phyloP scores from a whole-genome alignment of 2,329 filamentous ascomycete species.

The Berkeleyomyces basicola region DNA sequence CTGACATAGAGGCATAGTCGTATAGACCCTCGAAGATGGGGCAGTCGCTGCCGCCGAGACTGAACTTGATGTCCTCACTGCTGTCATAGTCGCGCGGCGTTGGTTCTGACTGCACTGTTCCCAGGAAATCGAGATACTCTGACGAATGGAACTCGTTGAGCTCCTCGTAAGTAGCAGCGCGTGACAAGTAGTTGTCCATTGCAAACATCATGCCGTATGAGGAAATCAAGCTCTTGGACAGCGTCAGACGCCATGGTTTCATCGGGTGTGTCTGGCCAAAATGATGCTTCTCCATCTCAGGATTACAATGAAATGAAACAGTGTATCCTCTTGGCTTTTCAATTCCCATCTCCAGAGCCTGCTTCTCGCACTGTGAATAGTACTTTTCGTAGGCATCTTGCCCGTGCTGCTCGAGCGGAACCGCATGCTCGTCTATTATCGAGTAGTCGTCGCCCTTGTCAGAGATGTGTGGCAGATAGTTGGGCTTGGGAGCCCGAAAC shows the following conservation, averaged over 20 bases:
- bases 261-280: slow-evolving; percentile 95
- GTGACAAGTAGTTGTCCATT: slow-evolving; percentile 85
- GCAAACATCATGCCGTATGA: slow-evolving; percentile 91
- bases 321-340: slow-evolving; percentile 68
- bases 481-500: slow-evolving; percentile 39
- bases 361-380: slow-evolving; percentile 39
- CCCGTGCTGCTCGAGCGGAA: slow-evolving; percentile 32
- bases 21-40: slow-evolving; percentile 92
- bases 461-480: slow-evolving; percentile 40
- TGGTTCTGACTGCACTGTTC: slow-evolving; percentile 48
- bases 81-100: slow-evolving; percentile 48
- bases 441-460: slow-evolving; percentile 34
- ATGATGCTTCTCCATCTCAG: slow-evolving; percentile 87
- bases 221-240: slow-evolving; percentile 88
- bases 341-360: slow-evolving; percentile 49
- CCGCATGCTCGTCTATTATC: slow-evolving; percentile 35
- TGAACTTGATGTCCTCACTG: slow-evolving; percentile 55
- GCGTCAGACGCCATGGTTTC: slow-evolving; percentile 94
- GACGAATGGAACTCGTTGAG: slow-evolving; percentile 70
- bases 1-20: slow-evolving; percentile 87
- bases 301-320: slow-evolving; percentile 92
- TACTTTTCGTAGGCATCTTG: slow-evolving; percentile 40
- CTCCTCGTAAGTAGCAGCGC: slow-evolving; percentile 74
- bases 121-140: slow-evolving; percentile 84
- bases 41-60: slow-evolving; percentile 81